Conservation (phyloP, 176 grass and related monocot species). For the Avena sativa region DNA sequence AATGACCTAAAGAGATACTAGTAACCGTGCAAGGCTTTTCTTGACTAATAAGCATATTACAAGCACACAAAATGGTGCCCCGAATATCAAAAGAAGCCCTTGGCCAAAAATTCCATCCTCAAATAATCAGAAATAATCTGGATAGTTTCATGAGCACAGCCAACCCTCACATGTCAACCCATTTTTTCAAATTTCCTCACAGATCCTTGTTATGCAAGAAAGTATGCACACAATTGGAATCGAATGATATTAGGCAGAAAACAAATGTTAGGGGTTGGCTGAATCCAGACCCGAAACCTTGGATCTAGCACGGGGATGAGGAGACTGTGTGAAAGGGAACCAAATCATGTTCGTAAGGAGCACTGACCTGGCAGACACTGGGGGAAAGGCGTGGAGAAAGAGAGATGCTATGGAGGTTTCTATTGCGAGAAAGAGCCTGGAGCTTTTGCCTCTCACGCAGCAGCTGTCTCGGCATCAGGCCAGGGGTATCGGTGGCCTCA, state of each 20-base stretch:
- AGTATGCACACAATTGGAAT: neutral
- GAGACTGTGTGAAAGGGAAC: neutral
- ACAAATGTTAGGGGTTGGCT: neutral
- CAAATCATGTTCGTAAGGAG: neutral
- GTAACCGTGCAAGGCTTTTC: neutral
- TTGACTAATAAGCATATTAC: neutral
- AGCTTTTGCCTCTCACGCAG: neutral
- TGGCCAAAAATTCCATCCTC: neutral
- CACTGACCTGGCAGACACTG: neutral
- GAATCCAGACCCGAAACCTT: neutral
- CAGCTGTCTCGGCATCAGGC: neutral
- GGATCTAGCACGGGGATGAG: neutral
- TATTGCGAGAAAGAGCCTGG: neutral
- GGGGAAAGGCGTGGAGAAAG: neutral
- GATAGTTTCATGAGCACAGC: neutral
- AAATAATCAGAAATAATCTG: neutral
- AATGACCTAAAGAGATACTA: neutral
- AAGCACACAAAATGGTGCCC: neutral
- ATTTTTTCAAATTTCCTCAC: neutral
- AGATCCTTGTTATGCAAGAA: slow-evolving; percentile 7
- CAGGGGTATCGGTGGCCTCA: neutral
- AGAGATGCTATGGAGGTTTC: neutral
- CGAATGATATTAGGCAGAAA: neutral
- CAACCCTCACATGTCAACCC: neutral
- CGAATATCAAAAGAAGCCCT: neutral